Evolutionary conservation across 140 eudicot genomes (phyloP), one percentile per base, ranked within the genome.

Genomic region (Oenanthe javanica): DNA sequence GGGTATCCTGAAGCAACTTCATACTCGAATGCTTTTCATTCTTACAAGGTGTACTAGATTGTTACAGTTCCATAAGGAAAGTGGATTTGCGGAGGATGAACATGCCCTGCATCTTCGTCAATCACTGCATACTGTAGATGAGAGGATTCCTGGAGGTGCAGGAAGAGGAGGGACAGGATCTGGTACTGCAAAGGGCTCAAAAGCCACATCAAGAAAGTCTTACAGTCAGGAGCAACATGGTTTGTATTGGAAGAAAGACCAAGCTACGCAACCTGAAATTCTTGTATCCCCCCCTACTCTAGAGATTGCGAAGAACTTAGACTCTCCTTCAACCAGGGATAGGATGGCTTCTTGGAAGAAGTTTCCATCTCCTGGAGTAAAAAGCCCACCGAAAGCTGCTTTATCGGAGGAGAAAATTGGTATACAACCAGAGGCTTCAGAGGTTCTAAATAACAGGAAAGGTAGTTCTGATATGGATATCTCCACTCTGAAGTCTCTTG

Each of bases 11-110:
- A 94, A 92, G 89, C 96, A 92, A 86, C 97, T 94, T 55, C 98
- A 94, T 80, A 94, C 98, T 51, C 93, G 98, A 67, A 94, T 94
- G 98, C 98, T 94, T 81, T 94, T 94, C 85, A 94, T 94, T 78
- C 98, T 94, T 77, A 94, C 98, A 9, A 84, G 98, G 85, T 94
- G 98, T 77, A 94, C 98, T 4, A 87, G 98, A 47, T 82, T 94
- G 84, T 72, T 94, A 82, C 98, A 94, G 79, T 94, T 94, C 83
- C 98, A 94, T 84, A 94, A 94, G 87, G 98, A 94, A 86, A 94
- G 93, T 84, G 94, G 97, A 52, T 89, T 92, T 77, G 94, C 97
- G 48, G 98, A 94, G 89, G 98, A 94, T 82, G 98, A 88, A 80
- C 89, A 85, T 59, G 86, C 88, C 71, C 86, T 93, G 81, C 89